Base-by-base conservation (phyloP, 768 basidiomycete species). In the Macrolepiota dolichaula region DNA sequence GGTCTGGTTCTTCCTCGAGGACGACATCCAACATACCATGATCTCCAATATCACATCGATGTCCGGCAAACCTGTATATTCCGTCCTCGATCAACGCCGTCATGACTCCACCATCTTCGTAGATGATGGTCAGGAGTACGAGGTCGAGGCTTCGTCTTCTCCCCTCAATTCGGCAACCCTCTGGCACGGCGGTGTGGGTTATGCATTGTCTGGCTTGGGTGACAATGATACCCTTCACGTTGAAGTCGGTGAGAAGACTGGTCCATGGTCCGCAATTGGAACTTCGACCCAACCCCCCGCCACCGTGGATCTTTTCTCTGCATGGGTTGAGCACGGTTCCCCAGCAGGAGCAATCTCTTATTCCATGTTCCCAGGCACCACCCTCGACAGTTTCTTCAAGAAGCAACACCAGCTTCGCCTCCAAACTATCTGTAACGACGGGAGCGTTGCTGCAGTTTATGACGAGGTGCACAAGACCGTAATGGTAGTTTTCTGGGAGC, bases 141-240 rank as follows among this genome's bases (percentile, higher is more conserved):
- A 62, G 44, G 53, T 61, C 15, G 62, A 44, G 6, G 42, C 42
- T 44, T 19, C 29, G 40, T 51, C 66, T 3, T 63, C 60, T 24
- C 69, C 70, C 2, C 66, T 51, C 38, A 49, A 9, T 10, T 54
- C 63, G 13, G 19, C 69, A 6, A 76, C 83, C 4, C 73, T 91
- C 11, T 89, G 86, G 84, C 88, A 91, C 66, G 85, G 78, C 46
- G 73, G 77, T 49, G 79, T 87, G n/a, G 89, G 89, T 2, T 91
- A 90, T 66, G 60, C 70, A 6, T 80, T 90, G 65, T 54, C 65
- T 59, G 29, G 64, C 65, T n/a, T 68, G 3, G 47, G 52, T 2
- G 44, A 60, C 68, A 57, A 65, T 71, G 42, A 68, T 3, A 70
- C 73, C 3, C 57, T 81, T 24, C 68, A 72, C 2, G 46, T 78